Conservation (phyloP, 176 grass and related monocot genomes). For the Eragrostis nindensis region DNA sequence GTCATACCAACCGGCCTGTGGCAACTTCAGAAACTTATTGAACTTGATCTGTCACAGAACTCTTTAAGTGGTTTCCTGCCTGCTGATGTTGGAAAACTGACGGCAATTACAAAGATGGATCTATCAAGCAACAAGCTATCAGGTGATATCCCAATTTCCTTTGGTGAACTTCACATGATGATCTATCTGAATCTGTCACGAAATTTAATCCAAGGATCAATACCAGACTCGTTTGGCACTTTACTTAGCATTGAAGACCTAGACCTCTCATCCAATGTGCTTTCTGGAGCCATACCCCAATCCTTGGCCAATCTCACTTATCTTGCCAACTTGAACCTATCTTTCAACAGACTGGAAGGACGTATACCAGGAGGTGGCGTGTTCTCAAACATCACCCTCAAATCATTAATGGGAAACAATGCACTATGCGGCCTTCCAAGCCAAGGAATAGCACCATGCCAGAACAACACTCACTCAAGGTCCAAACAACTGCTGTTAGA, state of each 20-base stretch:
- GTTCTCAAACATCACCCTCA: constrained; percentile 48
- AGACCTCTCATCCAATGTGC: constrained; percentile 50
- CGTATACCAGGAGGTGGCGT: constrained; percentile 41
- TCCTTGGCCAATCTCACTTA: constrained; percentile 42
- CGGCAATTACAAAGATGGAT: constrained; percentile 38
- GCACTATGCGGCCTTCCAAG: constrained; percentile 43
- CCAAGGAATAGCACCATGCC: constrained; percentile 36
- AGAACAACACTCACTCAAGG: not conserved
- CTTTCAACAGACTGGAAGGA: constrained; percentile 42
- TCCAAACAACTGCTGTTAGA: constrained; percentile 3
- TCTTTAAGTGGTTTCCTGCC: constrained; percentile 38
- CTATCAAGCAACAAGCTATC: constrained; percentile 43
- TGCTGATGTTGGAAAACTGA: constrained; percentile 30
- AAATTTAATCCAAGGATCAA: constrained; percentile 41
- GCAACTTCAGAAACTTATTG: constrained; percentile 39
- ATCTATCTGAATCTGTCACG: constrained; percentile 36
- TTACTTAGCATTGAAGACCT: constrained; percentile 36
- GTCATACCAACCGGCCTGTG: constrained; percentile 40
- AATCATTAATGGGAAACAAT: constrained; percentile 54
- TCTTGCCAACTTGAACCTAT: constrained; percentile 47
- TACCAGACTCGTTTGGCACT: constrained; percentile 39
- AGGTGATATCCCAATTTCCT: constrained; percentile 45
- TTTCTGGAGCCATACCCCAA: constrained; percentile 36
- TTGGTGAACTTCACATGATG: constrained; percentile 43
- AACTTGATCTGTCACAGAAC: constrained; percentile 48